Conservation (phyloP, 331 rosid genomes). For the Cydonia oblonga region DNA sequence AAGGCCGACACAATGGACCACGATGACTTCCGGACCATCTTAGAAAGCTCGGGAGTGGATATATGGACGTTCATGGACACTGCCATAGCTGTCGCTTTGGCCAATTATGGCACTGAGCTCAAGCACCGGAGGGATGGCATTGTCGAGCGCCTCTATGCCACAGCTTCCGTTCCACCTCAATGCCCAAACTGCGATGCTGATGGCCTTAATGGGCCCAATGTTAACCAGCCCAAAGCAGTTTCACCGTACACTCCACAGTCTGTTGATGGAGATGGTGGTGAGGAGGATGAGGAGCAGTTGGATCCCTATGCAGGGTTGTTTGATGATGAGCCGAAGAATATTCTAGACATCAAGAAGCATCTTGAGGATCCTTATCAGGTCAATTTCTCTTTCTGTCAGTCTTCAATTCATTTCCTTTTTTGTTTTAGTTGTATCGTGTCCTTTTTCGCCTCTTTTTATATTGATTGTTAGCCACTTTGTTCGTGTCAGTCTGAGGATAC, state of each 20-base stretch:
- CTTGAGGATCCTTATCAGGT: slow-evolving; percentile 86
- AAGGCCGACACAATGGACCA: slow-evolving; percentile 44
- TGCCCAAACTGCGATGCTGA: slow-evolving; percentile 40
- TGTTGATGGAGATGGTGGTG: slow-evolving; percentile 27
- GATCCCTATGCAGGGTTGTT: slow-evolving; percentile 78
- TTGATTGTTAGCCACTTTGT: not conserved
- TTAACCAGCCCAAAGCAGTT: slow-evolving; percentile 8
- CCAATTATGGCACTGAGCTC: slow-evolving; percentile 48
- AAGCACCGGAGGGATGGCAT: slow-evolving; percentile 72
- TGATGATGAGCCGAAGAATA: slow-evolving; percentile 78
- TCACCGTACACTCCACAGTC: slow-evolving; percentile 73
- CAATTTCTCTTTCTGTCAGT: not conserved
- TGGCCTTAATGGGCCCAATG: slow-evolving; percentile 13
- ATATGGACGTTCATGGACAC: slow-evolving; percentile 76
- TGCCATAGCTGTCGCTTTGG: slow-evolving; percentile 72
- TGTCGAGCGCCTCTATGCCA: slow-evolving; percentile 65
- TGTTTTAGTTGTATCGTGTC: not conserved
- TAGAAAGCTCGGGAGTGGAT: slow-evolving; percentile 74
- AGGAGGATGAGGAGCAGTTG: slow-evolving; percentile 30
- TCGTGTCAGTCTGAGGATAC: slow-evolving; percentile 59
- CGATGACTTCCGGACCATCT: slow-evolving; percentile 72
- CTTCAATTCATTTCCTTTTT: not conserved
- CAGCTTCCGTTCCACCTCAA: slow-evolving; percentile 15
- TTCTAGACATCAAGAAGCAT: slow-evolving; percentile 73
- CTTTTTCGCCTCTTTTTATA: not conserved